These are phyloP conservation scores for Puccinia polysora DNA, from an alignment of 1,284 basidiomycete species.

Conservation along the genomic window DNA sequence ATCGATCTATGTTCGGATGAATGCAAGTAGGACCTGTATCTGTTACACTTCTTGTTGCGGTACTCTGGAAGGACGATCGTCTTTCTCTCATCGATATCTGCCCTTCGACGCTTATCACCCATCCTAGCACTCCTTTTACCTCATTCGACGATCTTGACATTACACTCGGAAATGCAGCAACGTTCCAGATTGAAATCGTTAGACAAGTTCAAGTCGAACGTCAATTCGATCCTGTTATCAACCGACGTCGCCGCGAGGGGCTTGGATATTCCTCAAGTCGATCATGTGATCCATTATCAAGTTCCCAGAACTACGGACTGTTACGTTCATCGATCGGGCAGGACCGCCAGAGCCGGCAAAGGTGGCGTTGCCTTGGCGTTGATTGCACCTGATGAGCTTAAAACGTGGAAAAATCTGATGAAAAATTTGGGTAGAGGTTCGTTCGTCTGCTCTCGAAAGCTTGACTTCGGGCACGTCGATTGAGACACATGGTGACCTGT, in stretches of 20 bases:
- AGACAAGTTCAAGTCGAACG: constrained; percentile 70
- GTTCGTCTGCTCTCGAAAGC: constrained; percentile 44
- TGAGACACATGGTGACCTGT: not conserved
- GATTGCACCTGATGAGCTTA: constrained; percentile 80
- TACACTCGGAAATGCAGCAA: constrained; percentile 95
- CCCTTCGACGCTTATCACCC: constrained; percentile 82
- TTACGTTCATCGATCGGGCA: constrained; percentile 69
- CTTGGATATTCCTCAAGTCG: constrained; percentile 67
- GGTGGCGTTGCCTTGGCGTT: constrained; percentile 85
- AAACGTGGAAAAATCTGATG: constrained; percentile 68
- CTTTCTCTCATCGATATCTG: constrained; percentile 91
- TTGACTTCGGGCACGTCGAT: too few relatives aligned
- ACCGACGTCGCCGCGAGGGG: constrained; percentile 74
- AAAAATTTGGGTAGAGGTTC: constrained; percentile 67
- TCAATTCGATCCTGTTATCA: constrained; percentile 72
- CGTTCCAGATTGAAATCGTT: constrained; percentile 93
- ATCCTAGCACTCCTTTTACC: constrained; percentile 73
- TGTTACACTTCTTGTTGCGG: constrained; percentile 94
- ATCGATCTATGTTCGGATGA: too few relatives aligned
- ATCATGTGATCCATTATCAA: constrained; percentile 75
- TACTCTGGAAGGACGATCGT: constrained; percentile 93
- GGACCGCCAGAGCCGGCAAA: constrained; percentile 70
- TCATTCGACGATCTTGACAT: constrained; percentile 63
- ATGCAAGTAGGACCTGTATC: constrained; percentile 68
- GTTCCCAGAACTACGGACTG: constrained; percentile 67